Conservation (phyloP, 768 basidiomycete genomes). For the Lactarius indigo region DNA sequence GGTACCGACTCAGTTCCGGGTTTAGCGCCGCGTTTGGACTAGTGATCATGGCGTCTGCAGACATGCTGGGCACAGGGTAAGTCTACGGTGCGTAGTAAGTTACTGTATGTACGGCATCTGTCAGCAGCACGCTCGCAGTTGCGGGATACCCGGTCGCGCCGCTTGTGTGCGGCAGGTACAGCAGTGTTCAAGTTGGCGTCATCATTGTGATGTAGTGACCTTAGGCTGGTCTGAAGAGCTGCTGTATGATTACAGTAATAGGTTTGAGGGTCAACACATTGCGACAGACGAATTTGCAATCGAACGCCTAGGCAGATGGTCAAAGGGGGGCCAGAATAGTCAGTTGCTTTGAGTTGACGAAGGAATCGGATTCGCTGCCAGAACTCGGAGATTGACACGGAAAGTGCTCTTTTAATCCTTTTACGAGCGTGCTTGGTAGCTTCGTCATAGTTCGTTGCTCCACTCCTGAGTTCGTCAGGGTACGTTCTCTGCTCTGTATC, state of each 20-base stretch:
- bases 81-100: background rate
- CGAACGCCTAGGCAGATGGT: background rate
- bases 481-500: background rate
- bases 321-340: background rate
- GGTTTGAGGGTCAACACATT: background rate
- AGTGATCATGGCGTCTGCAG: constrained; percentile 44
- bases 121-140: constrained; percentile 46
- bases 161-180: constrained; percentile 10
- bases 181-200: constrained; percentile 1
- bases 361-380: background rate
- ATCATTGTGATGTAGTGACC: constrained; percentile 4
- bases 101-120: constrained; percentile 42
- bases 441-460: constrained; percentile 1
- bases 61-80: constrained; percentile 5
- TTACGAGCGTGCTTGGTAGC: background rate
- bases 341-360: background rate
- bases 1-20: constrained; percentile 40
- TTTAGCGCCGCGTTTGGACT: constrained; percentile 47
- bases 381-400: background rate
- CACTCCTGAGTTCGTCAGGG: background rate
- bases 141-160: constrained; percentile 22
- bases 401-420: background rate
- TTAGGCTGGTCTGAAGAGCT: constrained; percentile 11
- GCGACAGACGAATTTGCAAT: constrained; percentile 1
- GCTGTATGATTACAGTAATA: constrained; percentile 7